These are phyloP conservation scores for Chalaropsis thielavioides DNA, from an alignment of 2,329 filamentous ascomycete species.

Conservation along the genomic window DNA sequence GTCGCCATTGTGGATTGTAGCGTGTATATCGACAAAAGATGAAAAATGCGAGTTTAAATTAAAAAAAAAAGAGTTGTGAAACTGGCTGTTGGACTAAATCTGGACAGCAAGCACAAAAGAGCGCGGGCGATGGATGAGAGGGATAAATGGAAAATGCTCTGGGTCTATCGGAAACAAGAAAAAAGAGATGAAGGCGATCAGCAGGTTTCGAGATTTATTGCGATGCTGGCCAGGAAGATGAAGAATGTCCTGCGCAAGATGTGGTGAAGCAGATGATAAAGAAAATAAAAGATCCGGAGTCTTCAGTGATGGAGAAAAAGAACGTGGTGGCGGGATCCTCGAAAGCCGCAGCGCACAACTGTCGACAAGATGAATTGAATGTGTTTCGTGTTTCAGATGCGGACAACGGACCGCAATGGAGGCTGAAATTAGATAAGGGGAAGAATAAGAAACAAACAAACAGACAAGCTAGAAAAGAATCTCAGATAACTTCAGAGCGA, in stretches of 20 bases:
- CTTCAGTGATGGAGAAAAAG: background rate
- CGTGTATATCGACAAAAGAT: background rate
- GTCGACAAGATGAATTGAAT: background rate
- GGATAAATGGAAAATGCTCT: background rate
- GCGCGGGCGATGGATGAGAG: background rate
- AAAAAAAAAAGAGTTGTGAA: slow-evolving; percentile 6
- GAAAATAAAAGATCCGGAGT: background rate
- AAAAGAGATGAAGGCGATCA: background rate
- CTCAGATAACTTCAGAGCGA: background rate
- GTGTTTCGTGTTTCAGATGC: slow-evolving; percentile 1
- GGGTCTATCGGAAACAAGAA: background rate
- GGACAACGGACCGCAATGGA: background rate
- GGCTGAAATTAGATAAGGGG: slow-evolving; percentile 7
- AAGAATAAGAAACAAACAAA: slow-evolving; percentile 3
- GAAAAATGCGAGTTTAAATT: slow-evolving; percentile 6
- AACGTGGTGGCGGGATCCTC: background rate
- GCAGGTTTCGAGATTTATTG: background rate
- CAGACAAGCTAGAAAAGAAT: background rate
- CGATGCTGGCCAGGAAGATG: background rate
- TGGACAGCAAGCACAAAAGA: background rate
- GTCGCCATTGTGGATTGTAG: slow-evolving; percentile 38
- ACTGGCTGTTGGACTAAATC: slow-evolving; percentile 10
- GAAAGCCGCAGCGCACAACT: background rate
- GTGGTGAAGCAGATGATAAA: background rate
- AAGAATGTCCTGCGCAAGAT: background rate